Conservation (phyloP, 129 eudicot species). For the Escallonia herrerae region DNA sequence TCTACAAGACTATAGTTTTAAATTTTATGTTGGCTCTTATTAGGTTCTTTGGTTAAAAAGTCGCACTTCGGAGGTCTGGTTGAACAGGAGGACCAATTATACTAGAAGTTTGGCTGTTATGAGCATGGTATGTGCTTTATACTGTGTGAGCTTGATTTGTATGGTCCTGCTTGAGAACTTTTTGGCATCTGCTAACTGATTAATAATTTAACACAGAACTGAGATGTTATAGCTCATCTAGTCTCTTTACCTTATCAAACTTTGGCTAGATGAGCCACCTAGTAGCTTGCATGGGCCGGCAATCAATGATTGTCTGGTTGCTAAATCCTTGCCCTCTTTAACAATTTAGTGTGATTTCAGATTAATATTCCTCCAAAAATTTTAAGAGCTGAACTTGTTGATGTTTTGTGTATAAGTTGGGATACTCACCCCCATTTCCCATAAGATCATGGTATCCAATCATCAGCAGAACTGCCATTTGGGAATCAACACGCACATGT, state of each 20-base stretch:
- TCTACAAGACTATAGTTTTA: too few species aligned
- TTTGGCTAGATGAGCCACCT: not conserved
- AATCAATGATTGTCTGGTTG: not conserved
- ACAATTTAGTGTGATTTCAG: too few species aligned
- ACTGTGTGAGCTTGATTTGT: not conserved
- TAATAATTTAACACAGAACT: not conserved
- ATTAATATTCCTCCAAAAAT: too few species aligned
- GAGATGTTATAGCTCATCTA: not conserved
- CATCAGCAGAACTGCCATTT: too few species aligned
- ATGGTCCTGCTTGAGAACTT: not conserved
- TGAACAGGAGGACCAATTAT: conserved; percentile 89
- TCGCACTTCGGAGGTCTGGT: conserved; percentile 98
- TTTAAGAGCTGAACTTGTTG: too few species aligned
- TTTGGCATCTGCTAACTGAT: not conserved
- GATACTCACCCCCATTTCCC: too few species aligned
- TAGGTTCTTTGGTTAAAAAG: conserved; percentile 98
- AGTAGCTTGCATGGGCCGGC: not conserved
- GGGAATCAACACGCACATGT: too few species aligned
- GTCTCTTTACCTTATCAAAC: not conserved
- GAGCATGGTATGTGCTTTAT: conserved; percentile 75
- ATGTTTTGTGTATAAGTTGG: too few species aligned
- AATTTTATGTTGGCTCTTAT: conserved; percentile 2
- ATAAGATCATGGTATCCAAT: too few species aligned
- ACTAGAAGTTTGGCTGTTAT: conserved; percentile 99
- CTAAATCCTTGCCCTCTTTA: too few species aligned